These are phyloP conservation scores for Sclerotinia subarctica DNA, from an alignment of 2,329 filamentous ascomycete species.

Conservation along the genomic window DNA sequence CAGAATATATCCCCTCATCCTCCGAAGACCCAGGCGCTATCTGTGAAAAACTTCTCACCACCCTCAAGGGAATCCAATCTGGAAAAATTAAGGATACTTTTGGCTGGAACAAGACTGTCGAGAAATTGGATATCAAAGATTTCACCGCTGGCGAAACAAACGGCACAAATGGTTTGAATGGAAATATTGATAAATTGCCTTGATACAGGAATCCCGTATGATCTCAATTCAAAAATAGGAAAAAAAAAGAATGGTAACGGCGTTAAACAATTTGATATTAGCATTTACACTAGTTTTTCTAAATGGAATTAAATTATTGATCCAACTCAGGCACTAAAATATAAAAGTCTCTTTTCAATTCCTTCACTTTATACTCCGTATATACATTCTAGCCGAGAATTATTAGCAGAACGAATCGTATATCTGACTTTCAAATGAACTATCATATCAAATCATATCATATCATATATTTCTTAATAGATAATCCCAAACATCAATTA, in stretches of 20 bases:
- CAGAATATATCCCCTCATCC: constrained; percentile 53
- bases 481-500: no score
- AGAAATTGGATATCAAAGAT: constrained; percentile 33
- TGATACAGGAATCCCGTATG: neutral
- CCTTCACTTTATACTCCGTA: no score
- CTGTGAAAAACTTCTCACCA: constrained; percentile 67
- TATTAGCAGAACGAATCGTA: no score
- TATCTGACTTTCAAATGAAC: no score
- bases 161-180: constrained; percentile 26
- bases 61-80: constrained; percentile 80
- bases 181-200: constrained; percentile 25
- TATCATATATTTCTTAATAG: no score
- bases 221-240: neutral
- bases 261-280: neutral
- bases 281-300: neutral
- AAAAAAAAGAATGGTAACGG: neutral
- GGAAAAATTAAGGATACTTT: constrained; percentile 69
- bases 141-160: constrained; percentile 30
- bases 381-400: no score
- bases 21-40: constrained; percentile 70
- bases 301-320: neutral
- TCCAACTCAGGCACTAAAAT: no score
- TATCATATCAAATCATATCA: no score
- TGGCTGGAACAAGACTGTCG: constrained; percentile 38
- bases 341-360: no score